phyloP scores from a whole-genome alignment of 257 asterid genomes.

The Fraxinus quadrangulata region DNA sequence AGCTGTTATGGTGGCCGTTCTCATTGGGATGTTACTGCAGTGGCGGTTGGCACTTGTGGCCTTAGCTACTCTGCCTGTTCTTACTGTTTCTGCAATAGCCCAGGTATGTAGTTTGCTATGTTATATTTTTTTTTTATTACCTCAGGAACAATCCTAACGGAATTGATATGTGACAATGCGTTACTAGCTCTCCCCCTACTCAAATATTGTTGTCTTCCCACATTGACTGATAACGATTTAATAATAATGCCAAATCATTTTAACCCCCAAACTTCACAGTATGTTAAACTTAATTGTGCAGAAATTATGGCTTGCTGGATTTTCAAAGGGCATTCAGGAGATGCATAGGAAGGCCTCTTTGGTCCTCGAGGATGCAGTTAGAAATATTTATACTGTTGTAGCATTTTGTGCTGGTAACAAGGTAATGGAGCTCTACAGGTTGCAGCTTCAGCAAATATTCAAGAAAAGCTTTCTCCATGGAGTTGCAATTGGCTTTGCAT shows the following conservation, averaged over 20 bases:
- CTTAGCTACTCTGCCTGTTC: conserved; percentile 90
- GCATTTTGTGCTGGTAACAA: conserved; percentile 99
- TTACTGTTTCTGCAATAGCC: conserved; percentile 88
- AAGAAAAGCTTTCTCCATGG: conserved; percentile 95
- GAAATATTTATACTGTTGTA: conserved; percentile 95
- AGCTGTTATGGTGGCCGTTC: conserved; percentile 89
- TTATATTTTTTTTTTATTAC: conserved; percentile 8
- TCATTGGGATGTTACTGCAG: conserved; percentile 87
- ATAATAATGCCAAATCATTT: neutral
- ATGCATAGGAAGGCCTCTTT: conserved; percentile 99
- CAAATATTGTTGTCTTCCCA: neutral
- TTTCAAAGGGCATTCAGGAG: conserved; percentile 98
- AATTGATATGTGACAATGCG: conserved; percentile 1
- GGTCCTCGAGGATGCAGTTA: conserved; percentile 96
- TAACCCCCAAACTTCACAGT: conserved; percentile 11
- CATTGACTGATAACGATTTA: neutral
- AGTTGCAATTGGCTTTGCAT: conserved; percentile 94
- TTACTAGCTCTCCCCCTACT: neutral
- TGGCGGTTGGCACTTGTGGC: conserved; percentile 99
- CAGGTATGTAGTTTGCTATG: conserved; percentile 60
- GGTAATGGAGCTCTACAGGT: conserved; percentile 95
- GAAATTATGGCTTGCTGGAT: conserved; percentile 99
- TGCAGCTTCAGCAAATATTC: conserved; percentile 81
- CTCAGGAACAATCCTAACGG: conserved; percentile 12
- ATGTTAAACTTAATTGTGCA: conserved; percentile 37